A percentile compares a stretch with the other conserved stretches of the same genome.
Evolutionary conservation across 352 stramenopile species (phyloP).

Genomic region (Phytophthora palmivora): DNA sequence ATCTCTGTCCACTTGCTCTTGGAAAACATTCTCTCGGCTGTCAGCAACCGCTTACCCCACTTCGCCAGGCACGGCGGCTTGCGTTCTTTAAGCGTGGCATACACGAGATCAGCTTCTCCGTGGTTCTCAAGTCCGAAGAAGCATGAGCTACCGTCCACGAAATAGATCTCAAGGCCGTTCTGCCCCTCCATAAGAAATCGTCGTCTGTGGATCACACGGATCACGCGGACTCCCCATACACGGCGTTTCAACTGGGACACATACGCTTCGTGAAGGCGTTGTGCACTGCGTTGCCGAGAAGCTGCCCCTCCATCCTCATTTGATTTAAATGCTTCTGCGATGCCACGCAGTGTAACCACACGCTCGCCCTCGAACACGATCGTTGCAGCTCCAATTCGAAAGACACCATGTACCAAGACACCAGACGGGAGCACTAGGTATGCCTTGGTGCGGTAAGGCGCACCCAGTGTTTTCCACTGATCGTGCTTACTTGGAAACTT

Average conservation of each 20-base stretch:
- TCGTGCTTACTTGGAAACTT: conserved; percentile 56
- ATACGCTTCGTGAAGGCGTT: conserved; percentile 63
- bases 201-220: conserved; percentile 79
- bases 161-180: conserved; percentile 86
- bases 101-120: conserved; percentile 80
- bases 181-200: conserved; percentile 76
- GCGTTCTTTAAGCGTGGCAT: conserved; percentile 76
- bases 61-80: conserved; percentile 84
- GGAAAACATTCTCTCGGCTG: conserved; percentile 73
- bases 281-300: conserved; percentile 35
- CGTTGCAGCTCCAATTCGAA: conserved; percentile 74
- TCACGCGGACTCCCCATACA: conserved; percentile 82
- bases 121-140: conserved; percentile 73
- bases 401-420: conserved; percentile 73
- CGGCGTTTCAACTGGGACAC: conserved; percentile 75
- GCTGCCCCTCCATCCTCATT: conserved; percentile 46
- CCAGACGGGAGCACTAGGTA: conserved; percentile 82
- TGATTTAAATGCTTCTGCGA: conserved; percentile 56
- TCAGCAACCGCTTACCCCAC: conserved; percentile 77
- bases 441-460: conserved; percentile 75
- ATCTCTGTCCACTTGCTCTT: conserved; percentile 90
- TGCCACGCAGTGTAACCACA: conserved; percentile 68
- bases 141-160: conserved; percentile 85
- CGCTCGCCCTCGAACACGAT: conserved; percentile 87
- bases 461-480: conserved; percentile 71